These are phyloP conservation scores for Penicillium paradoxum DNA, from an alignment of 495 filamentous ascomycete genomes.

Conservation along the genomic window DNA sequence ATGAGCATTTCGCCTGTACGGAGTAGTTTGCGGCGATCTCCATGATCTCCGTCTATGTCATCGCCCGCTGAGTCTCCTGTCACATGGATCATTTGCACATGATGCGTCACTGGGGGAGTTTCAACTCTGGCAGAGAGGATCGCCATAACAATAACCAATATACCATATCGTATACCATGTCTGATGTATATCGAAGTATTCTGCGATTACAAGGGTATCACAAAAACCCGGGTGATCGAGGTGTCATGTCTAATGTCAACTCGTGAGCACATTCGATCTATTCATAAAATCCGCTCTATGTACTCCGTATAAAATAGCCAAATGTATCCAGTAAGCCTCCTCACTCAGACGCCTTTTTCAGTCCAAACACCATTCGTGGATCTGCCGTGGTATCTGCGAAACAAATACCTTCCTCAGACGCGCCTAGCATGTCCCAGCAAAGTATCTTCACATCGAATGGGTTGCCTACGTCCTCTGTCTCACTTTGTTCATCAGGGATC, in stretches of 20 bases:
- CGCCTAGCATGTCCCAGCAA: slow-evolving; percentile 45
- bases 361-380: slow-evolving; percentile 40
- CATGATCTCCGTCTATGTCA: slow-evolving; percentile 6
- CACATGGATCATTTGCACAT: slow-evolving; percentile 8
- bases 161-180: not conserved
- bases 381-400: slow-evolving; percentile 45
- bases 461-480: slow-evolving; percentile 10
- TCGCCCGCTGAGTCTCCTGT: not conserved
- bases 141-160: slow-evolving; percentile 3
- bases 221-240: not conserved
- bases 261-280: not conserved
- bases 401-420: slow-evolving; percentile 42
- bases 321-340: slow-evolving; percentile 5
- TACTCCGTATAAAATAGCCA: slow-evolving; percentile 1
- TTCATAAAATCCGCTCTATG: not conserved
- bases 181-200: not conserved
- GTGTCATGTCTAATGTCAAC: not conserved
- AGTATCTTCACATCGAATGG: slow-evolving; percentile 39
- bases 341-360: slow-evolving; percentile 15
- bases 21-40: slow-evolving; percentile 5
- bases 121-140: not conserved
- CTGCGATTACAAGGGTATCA: not conserved
- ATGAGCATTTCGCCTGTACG: not conserved
- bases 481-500: slow-evolving; percentile 8
- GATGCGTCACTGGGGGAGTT: not conserved